phyloP scores from a whole-genome alignment of 306 rosid genomes.

The Acacia crassicarpa region DNA sequence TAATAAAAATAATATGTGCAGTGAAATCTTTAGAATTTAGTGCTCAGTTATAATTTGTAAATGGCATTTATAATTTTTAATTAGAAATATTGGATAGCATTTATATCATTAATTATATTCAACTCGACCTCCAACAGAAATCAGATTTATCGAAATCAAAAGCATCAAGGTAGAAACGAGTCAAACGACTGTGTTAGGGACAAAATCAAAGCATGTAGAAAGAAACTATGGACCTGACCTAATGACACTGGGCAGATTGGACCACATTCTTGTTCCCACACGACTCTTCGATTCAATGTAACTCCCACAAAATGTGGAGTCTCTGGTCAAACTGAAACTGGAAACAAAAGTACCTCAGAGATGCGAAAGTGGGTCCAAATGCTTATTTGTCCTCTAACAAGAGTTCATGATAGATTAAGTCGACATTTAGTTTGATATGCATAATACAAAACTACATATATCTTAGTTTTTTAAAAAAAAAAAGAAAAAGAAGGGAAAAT shows the following conservation, averaged over 20 bases:
- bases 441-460: not conserved
- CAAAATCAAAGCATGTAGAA: not conserved
- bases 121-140: not conserved
- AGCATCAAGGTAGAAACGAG: not conserved
- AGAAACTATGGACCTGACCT: not conserved
- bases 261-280: not conserved
- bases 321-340: slow-evolving; percentile 27
- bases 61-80: not conserved
- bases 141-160: not conserved
- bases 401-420: not conserved
- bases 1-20: not conserved
- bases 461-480: not conserved
- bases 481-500: too few relatives aligned
- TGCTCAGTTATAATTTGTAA: not conserved
- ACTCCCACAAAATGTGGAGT: slow-evolving; percentile 1
- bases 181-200: not conserved
- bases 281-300: slow-evolving; percentile 20
- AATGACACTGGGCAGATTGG: not conserved
- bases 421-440: not conserved
- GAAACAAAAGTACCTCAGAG: not conserved
- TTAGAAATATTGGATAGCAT: not conserved
- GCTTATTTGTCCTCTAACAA: not conserved
- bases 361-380: slow-evolving; percentile 16
- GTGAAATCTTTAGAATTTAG: not conserved
- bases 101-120: not conserved